A percentile compares a stretch with the other conserved stretches of the same genome.
phyloP scores from a whole-genome alignment of 148 eudicot genomes.

The Silene uniflora region DNA sequence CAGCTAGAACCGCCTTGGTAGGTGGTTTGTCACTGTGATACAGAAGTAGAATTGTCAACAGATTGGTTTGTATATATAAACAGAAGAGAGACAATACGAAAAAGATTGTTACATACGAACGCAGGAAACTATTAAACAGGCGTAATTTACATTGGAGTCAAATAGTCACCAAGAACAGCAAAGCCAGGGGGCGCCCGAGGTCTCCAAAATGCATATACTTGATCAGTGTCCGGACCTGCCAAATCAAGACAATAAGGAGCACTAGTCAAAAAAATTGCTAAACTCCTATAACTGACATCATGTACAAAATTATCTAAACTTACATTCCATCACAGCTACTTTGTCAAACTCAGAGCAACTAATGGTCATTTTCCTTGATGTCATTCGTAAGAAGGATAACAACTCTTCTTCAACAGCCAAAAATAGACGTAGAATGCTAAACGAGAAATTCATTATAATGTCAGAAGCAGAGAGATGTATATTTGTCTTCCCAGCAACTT shows the following conservation, averaged over 20 bases:
- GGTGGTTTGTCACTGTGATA: slow-evolving; percentile 87
- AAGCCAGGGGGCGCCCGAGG: slow-evolving; percentile 97
- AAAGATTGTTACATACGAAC: background rate
- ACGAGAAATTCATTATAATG: slow-evolving; percentile 94
- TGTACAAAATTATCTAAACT: slow-evolving; percentile 18
- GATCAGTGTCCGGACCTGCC: slow-evolving; percentile 53
- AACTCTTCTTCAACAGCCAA: slow-evolving; percentile 95
- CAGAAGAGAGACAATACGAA: background rate
- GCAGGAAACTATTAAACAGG: background rate
- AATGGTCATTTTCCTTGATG: slow-evolving; percentile 76
- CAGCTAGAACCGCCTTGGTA: slow-evolving; percentile 82
- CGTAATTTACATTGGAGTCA: slow-evolving; percentile 74
- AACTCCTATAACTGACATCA: background rate
- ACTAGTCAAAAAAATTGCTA: background rate
- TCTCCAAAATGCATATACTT: slow-evolving; percentile 87
- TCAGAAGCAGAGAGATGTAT: slow-evolving; percentile 72
- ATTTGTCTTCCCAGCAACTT: slow-evolving; percentile 73
- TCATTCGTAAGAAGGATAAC: slow-evolving; percentile 66
- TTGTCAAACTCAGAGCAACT: slow-evolving; percentile 93
- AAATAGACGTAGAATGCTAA: slow-evolving; percentile 85
- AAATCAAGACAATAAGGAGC: slow-evolving; percentile 9
- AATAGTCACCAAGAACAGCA: slow-evolving; percentile 93
- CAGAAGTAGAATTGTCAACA: background rate
- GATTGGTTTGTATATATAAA: background rate
- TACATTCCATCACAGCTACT: slow-evolving; percentile 76